These are phyloP conservation scores for Botrytis medusae DNA, from an alignment of 2,329 filamentous ascomycete genomes.

Conservation along the genomic window DNA sequence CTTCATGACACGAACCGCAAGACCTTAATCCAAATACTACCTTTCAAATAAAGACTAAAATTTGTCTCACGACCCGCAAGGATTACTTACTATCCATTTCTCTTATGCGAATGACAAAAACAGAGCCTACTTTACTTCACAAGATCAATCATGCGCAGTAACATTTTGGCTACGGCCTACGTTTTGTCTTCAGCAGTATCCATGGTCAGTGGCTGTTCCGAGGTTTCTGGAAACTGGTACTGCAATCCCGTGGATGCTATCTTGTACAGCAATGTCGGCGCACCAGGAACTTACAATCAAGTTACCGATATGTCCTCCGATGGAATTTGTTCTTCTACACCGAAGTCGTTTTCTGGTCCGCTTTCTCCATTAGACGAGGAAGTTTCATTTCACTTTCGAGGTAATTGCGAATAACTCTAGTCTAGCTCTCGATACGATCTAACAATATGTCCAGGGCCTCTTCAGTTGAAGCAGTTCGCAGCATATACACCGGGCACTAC, in stretches of 20 bases:
- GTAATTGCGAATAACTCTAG: not conserved
- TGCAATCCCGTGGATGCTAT: constrained; percentile 65
- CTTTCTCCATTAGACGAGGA: constrained; percentile 69
- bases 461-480: constrained; percentile 66
- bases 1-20: not conserved
- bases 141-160: constrained; percentile 18
- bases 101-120: not conserved
- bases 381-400: constrained; percentile 45
- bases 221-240: constrained; percentile 57
- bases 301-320: constrained; percentile 59
- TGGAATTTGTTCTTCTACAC: constrained; percentile 54
- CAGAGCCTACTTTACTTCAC: not conserved
- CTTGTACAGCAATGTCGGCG: constrained; percentile 63
- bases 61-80: not conserved
- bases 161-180: constrained; percentile 9
- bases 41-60: not conserved
- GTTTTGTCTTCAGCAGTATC: not conserved
- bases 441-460: constrained; percentile 51
- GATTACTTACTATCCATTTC: not conserved
- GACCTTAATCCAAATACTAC: not conserved
- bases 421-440: not conserved
- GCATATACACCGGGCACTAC: constrained; percentile 58
- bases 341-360: constrained; percentile 56
- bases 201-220: constrained; percentile 32
- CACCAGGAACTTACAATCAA: constrained; percentile 61